Evolutionary conservation across 2,329 filamentous ascomycete species (phyloP), one percentile per base, ranked within the genome.

Genomic region (Fusarium anguioides): DNA sequence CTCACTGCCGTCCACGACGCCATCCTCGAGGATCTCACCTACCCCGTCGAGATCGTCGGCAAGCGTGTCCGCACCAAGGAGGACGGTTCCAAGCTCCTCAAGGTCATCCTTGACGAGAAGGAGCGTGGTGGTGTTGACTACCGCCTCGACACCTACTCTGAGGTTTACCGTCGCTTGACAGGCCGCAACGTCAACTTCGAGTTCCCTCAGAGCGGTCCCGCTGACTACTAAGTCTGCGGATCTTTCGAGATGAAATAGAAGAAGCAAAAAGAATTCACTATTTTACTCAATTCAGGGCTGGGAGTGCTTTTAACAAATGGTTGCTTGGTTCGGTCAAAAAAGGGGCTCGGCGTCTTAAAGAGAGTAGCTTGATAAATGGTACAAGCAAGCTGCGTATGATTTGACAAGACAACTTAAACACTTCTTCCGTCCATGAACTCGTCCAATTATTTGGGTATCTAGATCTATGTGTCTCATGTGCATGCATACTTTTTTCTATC

Each of bases 61-160:
- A 98, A 98, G 93, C 94, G 96, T 81, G 85, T 94, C 82, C 92
- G 96, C 84, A 98, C 96, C 87, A 95, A 97, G 87, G 95, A 98
- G 89, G 96, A 99, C 84, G 94, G 94, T 83, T 91, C 88, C 91
- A 98, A 98, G 92, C 86, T 93, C 81, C 90, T 98, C 84, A 99
- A 99, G 92, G 93, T 99, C 82, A 89, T 99, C 81, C 90, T 99
- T 66, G 96, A 99, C 84, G 96, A 98, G 92, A 99, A 99, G 93
- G 96, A 99, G 92, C 93, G 94, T 78, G 95, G 94, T 80, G 94
- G 94, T 83, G 95, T 99, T 77, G 96, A 99, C 89, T 97, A 98
- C 92, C 90, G 96, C 83, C 93, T 99, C 77, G 96, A 99, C 86
- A 97, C 95, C 82, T 99, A 99, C 89, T 93, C 93, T 73, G 96